phyloP scores from a whole-genome alignment of 257 asterid species.

The Apocynum venetum region DNA sequence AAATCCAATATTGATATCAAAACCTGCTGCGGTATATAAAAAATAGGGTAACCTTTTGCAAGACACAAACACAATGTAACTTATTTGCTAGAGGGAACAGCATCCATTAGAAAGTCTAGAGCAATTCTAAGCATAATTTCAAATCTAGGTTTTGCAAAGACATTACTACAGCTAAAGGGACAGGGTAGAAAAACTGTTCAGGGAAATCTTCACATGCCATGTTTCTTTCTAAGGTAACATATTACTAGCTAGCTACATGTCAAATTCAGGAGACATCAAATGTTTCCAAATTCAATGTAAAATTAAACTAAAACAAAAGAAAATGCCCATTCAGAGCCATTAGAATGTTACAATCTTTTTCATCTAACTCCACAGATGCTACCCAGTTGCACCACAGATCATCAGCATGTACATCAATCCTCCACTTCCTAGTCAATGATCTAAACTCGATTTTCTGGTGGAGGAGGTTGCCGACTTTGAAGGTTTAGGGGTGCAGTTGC shows the following conservation, averaged over 20 bases:
- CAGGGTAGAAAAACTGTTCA: neutral
- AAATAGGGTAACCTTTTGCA: neutral
- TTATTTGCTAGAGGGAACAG: neutral
- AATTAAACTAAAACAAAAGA: neutral
- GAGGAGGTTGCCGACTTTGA: constrained; percentile 15
- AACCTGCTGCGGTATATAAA: neutral
- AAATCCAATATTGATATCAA: neutral
- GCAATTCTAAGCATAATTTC: neutral
- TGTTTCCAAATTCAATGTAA: neutral
- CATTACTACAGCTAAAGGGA: neutral
- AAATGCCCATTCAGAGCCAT: constrained; percentile 1
- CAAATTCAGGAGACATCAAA: constrained; percentile 6
- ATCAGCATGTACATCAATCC: constrained; percentile 9
- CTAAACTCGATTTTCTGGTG: constrained; percentile 11
- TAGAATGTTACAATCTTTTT: constrained; percentile 9
- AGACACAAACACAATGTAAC: neutral
- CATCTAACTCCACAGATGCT: constrained; percentile 7
- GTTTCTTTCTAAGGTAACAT: neutral
- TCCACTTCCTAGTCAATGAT: constrained; percentile 4
- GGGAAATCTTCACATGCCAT: constrained; percentile 2
- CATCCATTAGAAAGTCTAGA: neutral
- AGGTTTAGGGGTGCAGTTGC: constrained; percentile 1
- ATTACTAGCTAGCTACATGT: neutral
- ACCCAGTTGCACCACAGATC: neutral
- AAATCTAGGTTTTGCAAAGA: neutral